These are phyloP conservation scores for Tephrocybe sp. DNA, from an alignment of 768 basidiomycete species.

Conservation along the genomic window DNA sequence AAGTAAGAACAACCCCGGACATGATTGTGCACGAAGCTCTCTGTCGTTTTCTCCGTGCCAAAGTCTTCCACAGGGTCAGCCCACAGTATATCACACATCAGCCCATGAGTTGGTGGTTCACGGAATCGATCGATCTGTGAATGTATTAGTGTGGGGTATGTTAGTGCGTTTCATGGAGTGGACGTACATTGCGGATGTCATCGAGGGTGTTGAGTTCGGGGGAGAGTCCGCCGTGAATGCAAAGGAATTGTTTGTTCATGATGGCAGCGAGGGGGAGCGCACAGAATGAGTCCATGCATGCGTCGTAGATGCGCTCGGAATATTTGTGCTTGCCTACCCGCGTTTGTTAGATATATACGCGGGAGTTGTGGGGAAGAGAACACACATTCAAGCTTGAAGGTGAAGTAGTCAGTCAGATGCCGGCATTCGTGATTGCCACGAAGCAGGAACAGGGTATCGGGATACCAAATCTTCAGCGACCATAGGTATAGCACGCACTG, in stretches of 20 bases:
- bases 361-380: slow-evolving; percentile 14
- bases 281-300: slow-evolving; percentile 98
- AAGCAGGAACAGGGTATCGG: slow-evolving; percentile 92
- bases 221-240: slow-evolving; percentile 95
- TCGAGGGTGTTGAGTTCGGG: slow-evolving; percentile 96
- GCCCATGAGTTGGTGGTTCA: slow-evolving; percentile 94
- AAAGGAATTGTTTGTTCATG: slow-evolving; percentile 99
- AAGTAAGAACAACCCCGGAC: slow-evolving; percentile 98
- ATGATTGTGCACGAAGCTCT: slow-evolving; percentile 93
- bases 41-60: slow-evolving; percentile 88
- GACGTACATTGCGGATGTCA: slow-evolving; percentile 81
- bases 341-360: neutral
- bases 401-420: slow-evolving; percentile 98
- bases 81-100: slow-evolving; percentile 99
- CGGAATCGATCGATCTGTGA: slow-evolving; percentile 93
- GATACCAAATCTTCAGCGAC: slow-evolving; percentile 99
- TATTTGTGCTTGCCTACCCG: slow-evolving; percentile 95
- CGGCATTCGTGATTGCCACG: slow-evolving; percentile 99
- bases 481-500: slow-evolving; percentile 98
- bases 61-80: slow-evolving; percentile 98
- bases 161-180: neutral
- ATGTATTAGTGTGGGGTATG: neutral
- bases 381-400: slow-evolving; percentile 97
- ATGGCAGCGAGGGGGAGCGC: slow-evolving; percentile 91
- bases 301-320: slow-evolving; percentile 93